Conservation (phyloP, 2,329 filamentous ascomycete genomes). For the Curvularia hawaiiensis region DNA sequence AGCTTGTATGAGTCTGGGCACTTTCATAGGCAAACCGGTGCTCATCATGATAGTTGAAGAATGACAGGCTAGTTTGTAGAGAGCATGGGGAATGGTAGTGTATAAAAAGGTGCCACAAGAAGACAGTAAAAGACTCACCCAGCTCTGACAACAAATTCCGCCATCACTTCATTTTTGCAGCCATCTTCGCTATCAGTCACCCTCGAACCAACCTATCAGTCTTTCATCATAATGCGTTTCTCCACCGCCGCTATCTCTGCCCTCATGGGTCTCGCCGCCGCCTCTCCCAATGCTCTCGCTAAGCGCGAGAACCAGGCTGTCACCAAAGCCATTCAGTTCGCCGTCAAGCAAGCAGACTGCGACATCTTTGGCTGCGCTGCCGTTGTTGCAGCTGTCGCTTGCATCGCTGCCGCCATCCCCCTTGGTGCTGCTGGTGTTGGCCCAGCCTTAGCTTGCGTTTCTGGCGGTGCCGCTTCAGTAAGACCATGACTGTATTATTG, state of each 20-base stretch:
- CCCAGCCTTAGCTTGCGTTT: conserved; percentile 5
- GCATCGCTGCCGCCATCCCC: conserved; percentile 9
- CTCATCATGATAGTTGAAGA: neutral
- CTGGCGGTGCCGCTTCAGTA: conserved; percentile 13
- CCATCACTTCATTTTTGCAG: conserved; percentile 5
- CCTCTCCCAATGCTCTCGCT: conserved; percentile 13
- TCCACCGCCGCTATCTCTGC: conserved; percentile 13
- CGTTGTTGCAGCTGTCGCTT: conserved; percentile 9
- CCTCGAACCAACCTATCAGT: neutral
- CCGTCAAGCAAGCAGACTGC: conserved; percentile 9
- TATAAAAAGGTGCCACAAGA: conserved; percentile 8
- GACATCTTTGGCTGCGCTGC: conserved; percentile 14
- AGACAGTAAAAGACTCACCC: neutral
- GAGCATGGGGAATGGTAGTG: neutral
- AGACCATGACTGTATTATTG: neutral
- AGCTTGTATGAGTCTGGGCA: neutral
- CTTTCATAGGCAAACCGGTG: neutral
- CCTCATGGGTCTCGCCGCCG: conserved; percentile 11
- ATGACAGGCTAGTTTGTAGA: neutral
- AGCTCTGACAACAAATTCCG: conserved; percentile 7
- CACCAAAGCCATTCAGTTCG: conserved; percentile 11
- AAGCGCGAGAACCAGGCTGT: conserved; percentile 13
- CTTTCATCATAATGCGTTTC: conserved; percentile 11
- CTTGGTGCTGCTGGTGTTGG: conserved; percentile 9
- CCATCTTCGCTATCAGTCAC: neutral